Base-by-base conservation (phyloP, 495 filamentous ascomycete genomes). In the Talaromyces thailandensis region DNA sequence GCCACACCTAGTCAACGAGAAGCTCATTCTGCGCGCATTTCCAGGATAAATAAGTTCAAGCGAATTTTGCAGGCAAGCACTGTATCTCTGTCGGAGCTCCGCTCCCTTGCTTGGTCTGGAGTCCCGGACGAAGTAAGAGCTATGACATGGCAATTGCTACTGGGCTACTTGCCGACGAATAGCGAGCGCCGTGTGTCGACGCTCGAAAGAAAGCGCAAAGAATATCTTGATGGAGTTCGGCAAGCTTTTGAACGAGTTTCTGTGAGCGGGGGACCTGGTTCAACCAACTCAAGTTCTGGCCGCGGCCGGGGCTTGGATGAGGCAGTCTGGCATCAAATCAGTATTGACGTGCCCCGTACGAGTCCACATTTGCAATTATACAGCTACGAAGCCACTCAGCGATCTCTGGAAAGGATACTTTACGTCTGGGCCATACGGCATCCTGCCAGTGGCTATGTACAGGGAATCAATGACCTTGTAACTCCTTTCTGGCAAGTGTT, bases 401-500 rank as follows among this genome's bases (percentile, higher is more conserved):
- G 92, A 43, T 96, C 91, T 7, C 74, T 98, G 25, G 94, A 98
- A 71, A 84, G 93, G 31, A 98, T 98, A 61, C 80, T 98, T 14
- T 98, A 98, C 71, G 86, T 98, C 9, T 98, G 94, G 94, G 94
- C 94, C 2, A 95, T 98, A 59, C 85, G 94, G 50, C 94, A 98
- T 79, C 94, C 94, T 8, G 94, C 94, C 5, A 96, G 91, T 70
- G 94, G 94, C 40, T 98, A 98, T 72, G 94, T 98, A 0, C 94
- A 98, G 73, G 94, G 94, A 56, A 98, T 98, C 72, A 98, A 98
- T 71, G 94, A 98, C 73, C 84, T 98, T 26, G 93, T 96, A 3
- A 96, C 93, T 8, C 94, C 94, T 11, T 98, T 98, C 72, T 98
- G 91, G 86, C 91, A 98, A 71, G 92, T 96, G 2, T 98, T 98